These are phyloP conservation scores for Conticribra weissflogii DNA, from an alignment of 108 stramenopile genomes.

Conservation along the genomic window DNA sequence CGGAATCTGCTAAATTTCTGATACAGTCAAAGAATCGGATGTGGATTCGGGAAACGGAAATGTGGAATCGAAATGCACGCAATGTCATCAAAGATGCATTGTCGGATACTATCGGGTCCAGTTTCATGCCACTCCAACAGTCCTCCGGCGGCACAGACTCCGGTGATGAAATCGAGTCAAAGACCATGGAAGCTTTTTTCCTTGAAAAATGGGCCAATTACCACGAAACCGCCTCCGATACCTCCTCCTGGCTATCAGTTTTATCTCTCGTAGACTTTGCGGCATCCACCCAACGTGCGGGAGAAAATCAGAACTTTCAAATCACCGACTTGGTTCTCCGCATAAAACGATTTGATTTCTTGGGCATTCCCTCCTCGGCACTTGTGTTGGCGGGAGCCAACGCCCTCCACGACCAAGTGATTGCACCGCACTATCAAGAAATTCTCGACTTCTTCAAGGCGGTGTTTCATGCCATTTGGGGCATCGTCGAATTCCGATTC, in stretches of 20 bases:
- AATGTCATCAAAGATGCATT: conserved; percentile 33
- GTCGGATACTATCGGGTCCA: conserved; percentile 26
- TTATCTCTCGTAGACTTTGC: conserved; percentile 40
- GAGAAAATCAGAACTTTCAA: conserved; percentile 41
- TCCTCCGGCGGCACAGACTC: background rate
- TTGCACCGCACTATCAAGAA: conserved; percentile 60
- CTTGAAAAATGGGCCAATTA: conserved; percentile 49
- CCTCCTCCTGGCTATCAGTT: conserved; percentile 38
- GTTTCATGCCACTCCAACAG: conserved; percentile 26
- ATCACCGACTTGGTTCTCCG: conserved; percentile 20
- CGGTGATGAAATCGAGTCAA: conserved; percentile 4
- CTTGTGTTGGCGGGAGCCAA: conserved; percentile 53
- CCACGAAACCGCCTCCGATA: conserved; percentile 18
- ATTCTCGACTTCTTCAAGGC: conserved; percentile 44
- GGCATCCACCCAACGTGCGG: conserved; percentile 35
- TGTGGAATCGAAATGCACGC: conserved; percentile 28
- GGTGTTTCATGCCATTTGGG: conserved; percentile 46
- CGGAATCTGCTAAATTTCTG: conserved; percentile 10
- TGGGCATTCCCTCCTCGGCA: conserved; percentile 72
- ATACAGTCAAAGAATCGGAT: conserved; percentile 36
- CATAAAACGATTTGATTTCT: conserved; percentile 59
- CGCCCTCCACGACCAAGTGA: conserved; percentile 50
- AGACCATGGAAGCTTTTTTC: conserved; percentile 21
- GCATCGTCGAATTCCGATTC: conserved; percentile 68
- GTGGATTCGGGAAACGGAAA: conserved; percentile 35